phyloP scores from a whole-genome alignment of 2,329 filamentous ascomycete genomes.

The Hymenoscyphus scutula region DNA sequence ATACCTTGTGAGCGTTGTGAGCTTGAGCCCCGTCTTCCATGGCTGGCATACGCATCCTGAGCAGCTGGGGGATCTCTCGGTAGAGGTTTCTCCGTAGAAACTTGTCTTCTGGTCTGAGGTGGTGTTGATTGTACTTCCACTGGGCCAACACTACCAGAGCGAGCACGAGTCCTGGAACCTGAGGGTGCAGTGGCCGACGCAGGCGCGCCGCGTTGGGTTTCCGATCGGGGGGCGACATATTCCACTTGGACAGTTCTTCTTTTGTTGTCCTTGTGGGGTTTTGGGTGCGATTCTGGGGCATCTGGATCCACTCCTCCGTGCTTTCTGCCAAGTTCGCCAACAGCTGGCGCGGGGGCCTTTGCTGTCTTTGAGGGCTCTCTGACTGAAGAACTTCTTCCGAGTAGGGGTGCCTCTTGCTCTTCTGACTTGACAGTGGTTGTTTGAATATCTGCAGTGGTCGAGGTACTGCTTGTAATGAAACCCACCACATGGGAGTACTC shows the following conservation, averaged over 20 bases:
- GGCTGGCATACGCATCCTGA: slow-evolving; percentile 48
- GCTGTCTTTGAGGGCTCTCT: slow-evolving; percentile 75
- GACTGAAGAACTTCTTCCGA: slow-evolving; percentile 88
- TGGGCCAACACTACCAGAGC: slow-evolving; percentile 54
- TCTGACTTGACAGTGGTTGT: slow-evolving; percentile 67
- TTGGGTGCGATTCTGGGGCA: slow-evolving; percentile 60
- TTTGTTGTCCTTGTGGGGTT: slow-evolving; percentile 76
- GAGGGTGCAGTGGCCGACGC: slow-evolving; percentile 34
- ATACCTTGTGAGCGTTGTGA: slow-evolving; percentile 40
- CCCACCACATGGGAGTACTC: slow-evolving; percentile 96
- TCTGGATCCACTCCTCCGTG: slow-evolving; percentile 72
- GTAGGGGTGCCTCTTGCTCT: slow-evolving; percentile 56
- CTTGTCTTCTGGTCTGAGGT: slow-evolving; percentile 36
- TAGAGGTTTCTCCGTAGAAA: slow-evolving; percentile 55
- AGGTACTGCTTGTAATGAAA: slow-evolving; percentile 95
- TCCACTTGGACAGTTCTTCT: slow-evolving; percentile 94
- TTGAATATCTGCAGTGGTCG: slow-evolving; percentile 79
- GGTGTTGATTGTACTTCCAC: slow-evolving; percentile 39
- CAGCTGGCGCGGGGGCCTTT: slow-evolving; percentile 47
- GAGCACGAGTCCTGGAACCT: slow-evolving; percentile 47
- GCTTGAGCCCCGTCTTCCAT: slow-evolving; percentile 34
- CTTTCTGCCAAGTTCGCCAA: slow-evolving; percentile 68
- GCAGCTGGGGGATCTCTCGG: slow-evolving; percentile 54
- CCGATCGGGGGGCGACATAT: slow-evolving; percentile 88
- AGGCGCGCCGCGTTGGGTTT: slow-evolving; percentile 66